These are phyloP conservation scores for Escallonia rubra DNA, from an alignment of 129 eudicot species.

Conservation along the genomic window DNA sequence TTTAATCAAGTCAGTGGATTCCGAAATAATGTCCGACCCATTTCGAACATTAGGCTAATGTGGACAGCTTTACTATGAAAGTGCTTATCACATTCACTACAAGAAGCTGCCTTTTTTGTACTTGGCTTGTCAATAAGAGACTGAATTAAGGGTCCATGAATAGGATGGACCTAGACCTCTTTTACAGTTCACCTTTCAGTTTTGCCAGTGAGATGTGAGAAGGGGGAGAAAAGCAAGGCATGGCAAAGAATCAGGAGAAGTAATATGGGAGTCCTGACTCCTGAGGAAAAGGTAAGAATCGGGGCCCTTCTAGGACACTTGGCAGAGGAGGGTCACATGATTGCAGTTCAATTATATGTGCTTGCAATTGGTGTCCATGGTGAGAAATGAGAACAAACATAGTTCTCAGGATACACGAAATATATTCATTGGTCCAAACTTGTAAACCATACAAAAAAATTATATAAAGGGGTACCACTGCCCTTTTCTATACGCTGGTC, in stretches of 20 bases:
- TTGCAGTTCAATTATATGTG: slow-evolving; percentile 8
- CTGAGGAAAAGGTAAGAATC: not conserved
- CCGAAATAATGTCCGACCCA: not conserved
- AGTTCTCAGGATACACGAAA: too few relatives aligned
- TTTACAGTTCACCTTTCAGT: slow-evolving; percentile 10
- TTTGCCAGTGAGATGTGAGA: not conserved
- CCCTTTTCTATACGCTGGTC: too few relatives aligned
- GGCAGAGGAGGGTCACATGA: slow-evolving; percentile 5
- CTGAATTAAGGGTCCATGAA: slow-evolving; percentile 4
- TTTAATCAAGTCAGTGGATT: not conserved
- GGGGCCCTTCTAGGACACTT: slow-evolving; percentile 3
- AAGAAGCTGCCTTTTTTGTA: slow-evolving; percentile 1
- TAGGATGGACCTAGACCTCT: slow-evolving; percentile 10
- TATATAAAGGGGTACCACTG: too few relatives aligned
- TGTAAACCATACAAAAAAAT: too few relatives aligned
- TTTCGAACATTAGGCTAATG: not conserved
- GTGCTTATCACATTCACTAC: not conserved
- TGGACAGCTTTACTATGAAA: not conserved
- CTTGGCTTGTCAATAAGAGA: slow-evolving; percentile 16
- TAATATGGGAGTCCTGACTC: not conserved
- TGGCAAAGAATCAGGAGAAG: not conserved
- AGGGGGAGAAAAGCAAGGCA: not conserved
- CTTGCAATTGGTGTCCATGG: slow-evolving; percentile 2
- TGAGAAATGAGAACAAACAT: not conserved
- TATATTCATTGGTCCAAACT: too few relatives aligned